Evolutionary conservation across 1,139 yeast species (phyloP).

Genomic region (Hansenula sp.): DNA sequence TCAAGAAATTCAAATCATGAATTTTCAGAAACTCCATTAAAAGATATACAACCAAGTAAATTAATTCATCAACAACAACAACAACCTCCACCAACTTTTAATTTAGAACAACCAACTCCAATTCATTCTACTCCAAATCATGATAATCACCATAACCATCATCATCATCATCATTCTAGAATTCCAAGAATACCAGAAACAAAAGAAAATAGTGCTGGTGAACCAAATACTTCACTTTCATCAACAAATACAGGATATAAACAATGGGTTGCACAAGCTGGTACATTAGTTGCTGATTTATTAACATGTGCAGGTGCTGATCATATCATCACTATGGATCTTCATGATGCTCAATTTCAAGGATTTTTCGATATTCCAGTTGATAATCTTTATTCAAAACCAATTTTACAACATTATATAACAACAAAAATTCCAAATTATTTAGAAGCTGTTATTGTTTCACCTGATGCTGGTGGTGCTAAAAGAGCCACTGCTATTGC

Average conservation of each 20-base stretch:
- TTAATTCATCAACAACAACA: not conserved
- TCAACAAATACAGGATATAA: conserved; percentile 61
- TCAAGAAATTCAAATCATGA: conserved; percentile 9
- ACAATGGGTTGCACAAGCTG: conserved; percentile 95
- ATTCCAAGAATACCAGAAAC: conserved; percentile 30
- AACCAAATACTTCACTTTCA: conserved; percentile 25
- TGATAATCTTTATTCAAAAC: conserved; percentile 84
- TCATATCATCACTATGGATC: conserved; percentile 94
- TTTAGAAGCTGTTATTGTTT: conserved; percentile 78
- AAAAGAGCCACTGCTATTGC: conserved; percentile 94
- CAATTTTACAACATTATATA: conserved; percentile 77
- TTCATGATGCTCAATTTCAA: conserved; percentile 94
- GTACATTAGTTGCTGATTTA: conserved; percentile 85
- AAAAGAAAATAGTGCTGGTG: conserved; percentile 18
- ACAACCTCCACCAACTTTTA: conserved; percentile 8
- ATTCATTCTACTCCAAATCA: no score
- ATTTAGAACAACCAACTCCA: conserved; percentile 10
- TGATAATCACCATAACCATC: not conserved
- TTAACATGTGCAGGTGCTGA: conserved; percentile 94
- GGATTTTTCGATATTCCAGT: conserved; percentile 93
- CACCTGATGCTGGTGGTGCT: conserved; percentile 98
- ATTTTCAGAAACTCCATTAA: conserved; percentile 18
- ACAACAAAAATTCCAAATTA: conserved; percentile 67
- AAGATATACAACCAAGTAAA: conserved; percentile 16
- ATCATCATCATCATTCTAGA: conserved; percentile 16